Evolutionary conservation across 177 flowering plant species (phyloP), one percentile per base, ranked within the genome.

Genomic region (Vitis hybrid): DNA sequence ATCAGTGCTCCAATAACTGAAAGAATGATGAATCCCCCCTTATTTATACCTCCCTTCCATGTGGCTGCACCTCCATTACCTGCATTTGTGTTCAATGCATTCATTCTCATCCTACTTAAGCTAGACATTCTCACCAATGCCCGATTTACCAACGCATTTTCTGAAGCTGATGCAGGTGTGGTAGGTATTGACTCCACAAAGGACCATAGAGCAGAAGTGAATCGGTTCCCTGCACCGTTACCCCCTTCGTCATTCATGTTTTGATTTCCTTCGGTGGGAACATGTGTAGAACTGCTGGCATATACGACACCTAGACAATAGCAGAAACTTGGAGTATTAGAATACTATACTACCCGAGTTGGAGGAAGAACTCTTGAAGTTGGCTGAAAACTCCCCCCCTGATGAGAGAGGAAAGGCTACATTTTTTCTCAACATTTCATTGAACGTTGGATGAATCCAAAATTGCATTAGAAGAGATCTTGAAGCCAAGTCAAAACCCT

Each of bases 111-210:
- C 69, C 85, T 77, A 67, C 92, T 80, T 27, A 95, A 93, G 84
- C 99, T 91, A 49, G 98, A 88, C 88, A 91, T 80, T 18, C 94
- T 82, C 75, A 83, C 86, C 27, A 91, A 82, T 9, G 97, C 90
- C 48, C 79, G 81, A 69, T 85, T 88, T 1, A 89, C 84, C 74
- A 90, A 68, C 40, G 82, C 82, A 66, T 71, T 83, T 74, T 96
- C 99, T 1, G 97, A 74, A 17, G 99, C 99, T 21, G 94, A 85
- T 64, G 99, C 99, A 69, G 98, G 97, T 70, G 82, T 80, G 19
- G 95, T 78, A 2, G 99, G 99, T 68, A 96, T 86, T 35, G 98
- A 88, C 55, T 90, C 99, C 77, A 96, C 83, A 78, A 91, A 83
- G 17, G 80, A 17, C 86, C 91, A 87, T 11, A 93, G 32, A 4